Base-by-base conservation (phyloP, 768 basidiomycete genomes). In the Tylopilus rubrobrunneus region DNA sequence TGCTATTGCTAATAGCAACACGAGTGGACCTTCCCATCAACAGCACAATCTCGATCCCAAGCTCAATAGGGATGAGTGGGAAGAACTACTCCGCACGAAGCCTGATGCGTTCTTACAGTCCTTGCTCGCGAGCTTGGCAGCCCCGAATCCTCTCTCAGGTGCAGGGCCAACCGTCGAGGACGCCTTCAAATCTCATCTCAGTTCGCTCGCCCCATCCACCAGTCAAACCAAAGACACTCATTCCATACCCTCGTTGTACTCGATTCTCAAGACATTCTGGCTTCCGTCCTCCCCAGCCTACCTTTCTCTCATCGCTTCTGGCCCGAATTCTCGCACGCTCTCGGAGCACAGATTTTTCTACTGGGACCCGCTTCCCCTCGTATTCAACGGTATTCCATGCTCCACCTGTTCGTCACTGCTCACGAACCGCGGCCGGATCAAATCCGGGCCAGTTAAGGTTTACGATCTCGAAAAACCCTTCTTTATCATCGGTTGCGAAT, bases 401-500 rank as follows among this genome's bases (percentile, higher is more conserved):
- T 86, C 88, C 0, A 74, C 63, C 41, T 92, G 89, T 63, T 70
- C 80, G 7, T 63, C 76, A 5, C 77, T 84, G 1, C 77, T 92
- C 37, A 58, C 66, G 33, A 87, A 91, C 68, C 78, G 79, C 33
- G 89, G 89, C 3, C 80, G 85, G 40, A 90, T 91, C 68, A 80
- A 76, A 56, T 79, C 80, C 0, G 88, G 89, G 0, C 89, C 89
- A 0, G 72, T 89, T 63, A 90, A 87, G 61, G 78, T 90, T 5
- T 88, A 89, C 65, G 89, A 92, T 60, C 80, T 92, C 46, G 83
- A 85, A 57, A 82, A 81, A 55, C 86, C 87, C 3, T 92, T 91
- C 71, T 91, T 86, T 64, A 78, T 92, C 67, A 88, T 92, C 34
- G 89, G 86, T n/a, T 89, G 88, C 64, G 85, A 88, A 65, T 92